Percentiles rank a stretch among this genome's conserved stretches.
Evolutionary conservation across 768 basidiomycete genomes (phyloP).

Genomic region (Psilocybe tampanensis): DNA sequence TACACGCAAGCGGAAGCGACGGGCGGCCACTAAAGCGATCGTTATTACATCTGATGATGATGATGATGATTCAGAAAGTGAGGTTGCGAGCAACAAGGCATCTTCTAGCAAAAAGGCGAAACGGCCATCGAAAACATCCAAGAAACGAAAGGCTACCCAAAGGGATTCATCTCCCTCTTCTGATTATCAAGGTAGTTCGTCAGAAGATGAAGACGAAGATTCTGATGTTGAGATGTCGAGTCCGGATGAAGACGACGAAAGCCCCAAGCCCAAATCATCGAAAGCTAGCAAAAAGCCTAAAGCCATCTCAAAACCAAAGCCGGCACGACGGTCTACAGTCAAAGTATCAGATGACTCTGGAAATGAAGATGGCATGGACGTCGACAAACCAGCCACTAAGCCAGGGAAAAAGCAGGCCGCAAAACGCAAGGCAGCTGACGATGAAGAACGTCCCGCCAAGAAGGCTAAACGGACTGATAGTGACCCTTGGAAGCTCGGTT

Average conservation of each 20-base stretch:
- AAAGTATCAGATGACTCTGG: constrained; percentile 24
- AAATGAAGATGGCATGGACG: constrained; percentile 55
- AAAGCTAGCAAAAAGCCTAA: constrained; percentile 35
- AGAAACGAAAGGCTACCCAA: constrained; percentile 20
- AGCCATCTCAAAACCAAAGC: constrained; percentile 23
- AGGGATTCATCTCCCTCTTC: constrained; percentile 33
- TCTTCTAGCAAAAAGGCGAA: constrained; percentile 23
- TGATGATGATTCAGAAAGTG: constrained; percentile 41
- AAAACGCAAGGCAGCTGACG: constrained; percentile 40
- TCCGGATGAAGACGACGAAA: constrained; percentile 25
- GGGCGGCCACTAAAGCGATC: constrained; percentile 39
- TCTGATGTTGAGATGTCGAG: constrained; percentile 35
- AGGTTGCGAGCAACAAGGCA: constrained; percentile 27
- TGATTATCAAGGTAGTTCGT: constrained; percentile 43
- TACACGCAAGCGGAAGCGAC: constrained; percentile 39
- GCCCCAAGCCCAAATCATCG: constrained; percentile 24
- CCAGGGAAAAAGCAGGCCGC: constrained; percentile 35
- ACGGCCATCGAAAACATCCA: constrained; percentile 11
- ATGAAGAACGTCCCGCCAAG: constrained; percentile 46
- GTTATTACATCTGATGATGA: constrained; percentile 61
- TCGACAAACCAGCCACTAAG: constrained; percentile 43
- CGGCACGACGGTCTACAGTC: constrained; percentile 21
- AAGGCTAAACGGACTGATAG: constrained; percentile 65
- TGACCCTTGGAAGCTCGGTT: constrained; percentile 80
- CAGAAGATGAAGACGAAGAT: constrained; percentile 37